phyloP scores from a whole-genome alignment of 2,329 filamentous ascomycete genomes.

The Ceratocystis destructans region DNA sequence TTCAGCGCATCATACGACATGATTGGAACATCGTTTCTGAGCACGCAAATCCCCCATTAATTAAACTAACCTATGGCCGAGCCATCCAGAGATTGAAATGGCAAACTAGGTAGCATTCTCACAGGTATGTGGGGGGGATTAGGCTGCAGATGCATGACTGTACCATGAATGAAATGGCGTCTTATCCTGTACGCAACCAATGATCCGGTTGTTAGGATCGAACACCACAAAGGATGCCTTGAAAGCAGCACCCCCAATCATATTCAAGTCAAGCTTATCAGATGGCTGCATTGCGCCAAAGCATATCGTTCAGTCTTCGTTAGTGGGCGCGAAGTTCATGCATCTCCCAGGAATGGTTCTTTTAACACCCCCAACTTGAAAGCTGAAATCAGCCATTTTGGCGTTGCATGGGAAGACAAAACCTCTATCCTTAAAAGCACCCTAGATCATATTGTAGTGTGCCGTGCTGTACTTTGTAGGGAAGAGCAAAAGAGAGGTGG shows the following conservation, averaged over 20 bases:
- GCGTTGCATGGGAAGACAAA: slow-evolving; percentile 36
- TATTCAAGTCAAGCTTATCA: slow-evolving; percentile 37
- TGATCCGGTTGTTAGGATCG: slow-evolving; percentile 35
- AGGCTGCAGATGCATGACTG: too few species aligned
- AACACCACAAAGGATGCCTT: slow-evolving; percentile 49
- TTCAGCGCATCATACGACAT: too few species aligned
- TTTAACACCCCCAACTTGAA: slow-evolving; percentile 47
- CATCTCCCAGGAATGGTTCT: slow-evolving; percentile 41
- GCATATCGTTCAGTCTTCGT: slow-evolving; percentile 41
- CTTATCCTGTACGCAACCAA: slow-evolving; percentile 13
- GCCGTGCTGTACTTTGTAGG: slow-evolving; percentile 36
- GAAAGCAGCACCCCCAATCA: slow-evolving; percentile 50
- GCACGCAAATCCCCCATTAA: too few species aligned
- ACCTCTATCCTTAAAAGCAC: slow-evolving; percentile 33
- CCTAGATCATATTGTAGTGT: slow-evolving; percentile 36
- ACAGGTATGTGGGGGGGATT: too few species aligned
- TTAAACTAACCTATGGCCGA: too few species aligned
- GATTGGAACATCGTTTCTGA: too few species aligned
- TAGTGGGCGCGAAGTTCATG: slow-evolving; percentile 36
- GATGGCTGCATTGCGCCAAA: slow-evolving; percentile 51
- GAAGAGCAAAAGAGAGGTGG: slow-evolving; percentile 50
- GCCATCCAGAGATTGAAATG: too few species aligned
- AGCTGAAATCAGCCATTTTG: slow-evolving; percentile 34
- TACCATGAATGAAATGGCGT: too few species aligned
- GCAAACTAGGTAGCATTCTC: too few species aligned